phyloP scores from a whole-genome alignment of 495 filamentous ascomycete genomes.

The Penicillium diatomitis region DNA sequence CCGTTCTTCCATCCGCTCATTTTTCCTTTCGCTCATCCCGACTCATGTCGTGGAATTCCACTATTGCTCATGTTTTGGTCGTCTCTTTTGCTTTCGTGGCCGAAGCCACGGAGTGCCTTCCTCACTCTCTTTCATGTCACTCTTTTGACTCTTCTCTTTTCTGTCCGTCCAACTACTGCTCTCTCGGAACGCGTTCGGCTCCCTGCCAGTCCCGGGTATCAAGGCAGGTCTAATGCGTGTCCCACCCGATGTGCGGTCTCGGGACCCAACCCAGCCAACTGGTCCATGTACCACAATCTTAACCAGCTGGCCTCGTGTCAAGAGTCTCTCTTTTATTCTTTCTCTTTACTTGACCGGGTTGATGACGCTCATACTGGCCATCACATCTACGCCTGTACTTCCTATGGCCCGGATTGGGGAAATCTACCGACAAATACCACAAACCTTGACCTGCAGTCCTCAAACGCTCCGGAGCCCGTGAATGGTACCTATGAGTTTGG shows the following conservation, averaged over 20 bases:
- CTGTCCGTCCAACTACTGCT: not conserved
- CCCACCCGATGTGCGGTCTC: not conserved
- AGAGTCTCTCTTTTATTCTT: not conserved
- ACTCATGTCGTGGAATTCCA: too few relatives aligned
- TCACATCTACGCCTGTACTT: not conserved
- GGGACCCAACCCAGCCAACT: not conserved
- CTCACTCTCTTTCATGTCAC: too few relatives aligned
- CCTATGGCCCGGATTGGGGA: not conserved
- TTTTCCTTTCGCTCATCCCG: too few relatives aligned
- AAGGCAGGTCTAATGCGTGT: not conserved
- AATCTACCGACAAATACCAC: not conserved
- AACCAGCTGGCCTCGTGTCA: not conserved
- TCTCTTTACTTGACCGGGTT: not conserved
- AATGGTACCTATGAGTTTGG: not conserved
- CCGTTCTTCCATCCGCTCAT: too few relatives aligned
- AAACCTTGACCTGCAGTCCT: not conserved
- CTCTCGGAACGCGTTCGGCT: not conserved
- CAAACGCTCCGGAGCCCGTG: not conserved
- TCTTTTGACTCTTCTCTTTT: not conserved
- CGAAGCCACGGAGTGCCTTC: too few relatives aligned
- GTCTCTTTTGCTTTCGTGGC: too few relatives aligned
- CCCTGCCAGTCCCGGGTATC: not conserved
- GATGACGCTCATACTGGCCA: not conserved
- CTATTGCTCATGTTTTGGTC: too few relatives aligned
- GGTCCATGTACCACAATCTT: not conserved